Conservation (phyloP, 1,139 yeast genomes). For the Maudiozyma humilis region DNA sequence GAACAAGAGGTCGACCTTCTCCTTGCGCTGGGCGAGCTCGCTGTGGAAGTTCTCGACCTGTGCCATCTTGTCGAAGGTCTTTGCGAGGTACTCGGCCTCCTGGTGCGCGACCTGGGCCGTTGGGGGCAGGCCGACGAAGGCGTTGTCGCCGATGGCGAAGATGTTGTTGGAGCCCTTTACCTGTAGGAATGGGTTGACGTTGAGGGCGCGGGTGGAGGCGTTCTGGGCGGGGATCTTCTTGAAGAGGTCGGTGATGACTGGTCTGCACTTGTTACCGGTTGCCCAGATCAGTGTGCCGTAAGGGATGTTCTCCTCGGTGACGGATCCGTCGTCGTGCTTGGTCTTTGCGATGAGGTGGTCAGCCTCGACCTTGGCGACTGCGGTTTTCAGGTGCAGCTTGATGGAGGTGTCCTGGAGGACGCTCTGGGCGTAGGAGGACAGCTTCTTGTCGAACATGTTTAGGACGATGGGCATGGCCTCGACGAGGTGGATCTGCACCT, state of each 20-base stretch:
- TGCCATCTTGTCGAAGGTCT: slow-evolving; percentile 64
- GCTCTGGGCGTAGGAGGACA: slow-evolving; percentile 78
- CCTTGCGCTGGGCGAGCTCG: slow-evolving; percentile 29
- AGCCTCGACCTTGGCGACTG: slow-evolving; percentile 77
- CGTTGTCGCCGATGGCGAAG: slow-evolving; percentile 91
- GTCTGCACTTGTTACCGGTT: slow-evolving; percentile 90
- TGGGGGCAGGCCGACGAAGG: slow-evolving; percentile 81
- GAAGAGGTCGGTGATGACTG: slow-evolving; percentile 61
- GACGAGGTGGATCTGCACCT: slow-evolving; percentile 73
- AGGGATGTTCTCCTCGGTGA: slow-evolving; percentile 55
- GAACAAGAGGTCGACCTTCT: slow-evolving; percentile 37
- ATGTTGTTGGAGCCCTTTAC: slow-evolving; percentile 79
- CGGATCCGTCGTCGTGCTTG: slow-evolving; percentile 53
- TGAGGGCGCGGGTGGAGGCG: slow-evolving; percentile 79
- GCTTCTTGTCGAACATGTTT: slow-evolving; percentile 77
- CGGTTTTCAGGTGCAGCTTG: slow-evolving; percentile 71
- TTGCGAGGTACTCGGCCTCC: slow-evolving; percentile 79
- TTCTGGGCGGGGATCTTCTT: slow-evolving; percentile 75
- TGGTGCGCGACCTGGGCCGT: slow-evolving; percentile 98
- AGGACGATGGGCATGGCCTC: slow-evolving; percentile 88
- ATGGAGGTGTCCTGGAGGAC: slow-evolving; percentile 72
- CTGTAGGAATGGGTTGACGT: slow-evolving; percentile 71
- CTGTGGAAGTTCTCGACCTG: slow-evolving; percentile 57
- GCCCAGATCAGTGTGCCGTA: slow-evolving; percentile 97
- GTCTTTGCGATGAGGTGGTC: slow-evolving; percentile 64